Evolutionary conservation across 208 protist species (phyloP).

Genomic region (Acanthamoeba healyi): DNA sequence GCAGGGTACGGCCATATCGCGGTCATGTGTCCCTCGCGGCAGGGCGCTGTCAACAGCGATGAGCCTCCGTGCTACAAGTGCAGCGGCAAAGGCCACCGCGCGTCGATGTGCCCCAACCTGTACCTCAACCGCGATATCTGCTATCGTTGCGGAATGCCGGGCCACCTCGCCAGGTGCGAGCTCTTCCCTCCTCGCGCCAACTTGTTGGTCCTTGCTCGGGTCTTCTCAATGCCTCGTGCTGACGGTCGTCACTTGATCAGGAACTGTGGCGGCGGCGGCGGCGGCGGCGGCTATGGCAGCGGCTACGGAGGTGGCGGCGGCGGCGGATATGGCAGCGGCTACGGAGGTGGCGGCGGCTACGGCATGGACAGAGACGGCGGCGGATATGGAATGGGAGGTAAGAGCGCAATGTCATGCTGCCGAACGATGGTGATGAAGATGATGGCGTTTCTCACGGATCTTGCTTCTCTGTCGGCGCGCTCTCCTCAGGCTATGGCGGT

Average conservation of each 20-base stretch:
- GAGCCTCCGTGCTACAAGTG: constrained; percentile 75
- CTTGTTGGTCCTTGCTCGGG: no score
- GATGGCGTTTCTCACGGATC: no score
- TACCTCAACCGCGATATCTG: constrained; percentile 71
- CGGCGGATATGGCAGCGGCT: not conserved
- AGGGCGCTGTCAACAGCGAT: constrained; percentile 66
- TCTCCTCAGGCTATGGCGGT: constrained; percentile 14
- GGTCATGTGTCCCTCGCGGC: constrained; percentile 64
- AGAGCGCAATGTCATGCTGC: not conserved
- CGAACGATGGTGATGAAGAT: no score
- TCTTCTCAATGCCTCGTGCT: no score
- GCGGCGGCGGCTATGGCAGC: not conserved
- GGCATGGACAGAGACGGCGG: constrained; percentile 29
- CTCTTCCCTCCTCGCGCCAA: not conserved
- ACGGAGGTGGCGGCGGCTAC: not conserved
- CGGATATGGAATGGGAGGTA: constrained; percentile 73
- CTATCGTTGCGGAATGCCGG: constrained; percentile 65
- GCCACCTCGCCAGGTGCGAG: constrained; percentile 61
- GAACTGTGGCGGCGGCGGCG: not conserved
- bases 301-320: not conserved
- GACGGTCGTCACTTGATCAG: not conserved
- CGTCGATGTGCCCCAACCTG: constrained; percentile 69
- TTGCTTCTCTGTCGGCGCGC: not conserved
- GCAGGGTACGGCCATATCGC: constrained; percentile 61
- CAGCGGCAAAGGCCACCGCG: constrained; percentile 59